Evolutionary conservation across 108 stramenopile species (phyloP), one percentile per base, ranked within the genome.

Genomic region (Halocafeteria seosinensis): DNA sequence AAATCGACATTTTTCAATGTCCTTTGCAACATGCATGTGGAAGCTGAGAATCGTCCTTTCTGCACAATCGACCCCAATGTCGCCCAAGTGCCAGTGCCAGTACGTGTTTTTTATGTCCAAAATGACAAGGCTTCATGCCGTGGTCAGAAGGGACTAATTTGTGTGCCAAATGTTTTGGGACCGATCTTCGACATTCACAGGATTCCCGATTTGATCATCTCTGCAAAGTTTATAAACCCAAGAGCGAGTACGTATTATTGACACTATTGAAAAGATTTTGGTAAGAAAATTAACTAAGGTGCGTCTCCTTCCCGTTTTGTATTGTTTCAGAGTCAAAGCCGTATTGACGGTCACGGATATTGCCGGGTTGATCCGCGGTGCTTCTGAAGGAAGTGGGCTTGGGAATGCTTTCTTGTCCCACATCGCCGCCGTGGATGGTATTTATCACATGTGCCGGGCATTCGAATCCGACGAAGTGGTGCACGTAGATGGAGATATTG

Each of bases 41-140:
- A 78, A n/a, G 75, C 77, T 0, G 69, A 76, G 67, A 84, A 84
- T 73, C 91, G 84, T 72, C 88, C 90, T 26, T 94, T 92, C 77
- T 93, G 91, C 73, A 98, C 94, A 52, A 95, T 98, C 68, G 98
- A 97, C 78, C 98, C 98, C 32, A 95, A 92, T 72, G 90, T 90
- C 62, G 88, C 90, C 26, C 85, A 85, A 61, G 87, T 87, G 25
- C 76, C 91, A 38, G 93, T 98, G 21, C 96, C 96, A 1, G 57
- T 55, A 31, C 29, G 53, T 55, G 29, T 5, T 55, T 5, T 55
- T n/a, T n/a, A n/a, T n/a, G n/a, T n/a, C n/a, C n/a, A n/a, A n/a
- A n/a, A n/a, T n/a, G n/a, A n/a, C n/a, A n/a, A n/a, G n/a, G n/a
- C n/a, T n/a, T n/a, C n/a, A 47, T 47, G 21, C 21, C 42, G 17